Evolutionary conservation across 1,284 basidiomycete species (phyloP).

Genomic region (Microbotryum lychnidis-dioicae): DNA sequence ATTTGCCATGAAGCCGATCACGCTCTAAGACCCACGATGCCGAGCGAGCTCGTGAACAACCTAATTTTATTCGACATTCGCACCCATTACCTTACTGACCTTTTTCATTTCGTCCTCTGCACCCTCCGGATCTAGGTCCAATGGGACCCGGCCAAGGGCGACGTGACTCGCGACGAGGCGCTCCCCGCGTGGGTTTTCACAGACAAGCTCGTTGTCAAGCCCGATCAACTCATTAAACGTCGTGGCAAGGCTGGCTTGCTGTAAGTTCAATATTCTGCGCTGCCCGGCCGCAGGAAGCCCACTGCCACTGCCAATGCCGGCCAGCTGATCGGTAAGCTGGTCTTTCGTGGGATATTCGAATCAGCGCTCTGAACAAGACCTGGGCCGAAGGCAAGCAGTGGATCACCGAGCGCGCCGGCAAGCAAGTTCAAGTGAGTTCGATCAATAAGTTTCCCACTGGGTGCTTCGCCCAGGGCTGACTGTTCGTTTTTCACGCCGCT

Average conservation of each 20-base stretch:
- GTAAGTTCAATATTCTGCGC: slow-evolving; percentile 23
- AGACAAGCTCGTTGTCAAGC: slow-evolving; percentile 41
- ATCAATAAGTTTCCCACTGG: neutral
- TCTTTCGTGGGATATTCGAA: too few species aligned
- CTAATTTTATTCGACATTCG: too few species aligned
- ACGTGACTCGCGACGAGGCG: slow-evolving; percentile 67
- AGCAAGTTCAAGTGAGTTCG: slow-evolving; percentile 68
- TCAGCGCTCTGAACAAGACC: slow-evolving; percentile 65
- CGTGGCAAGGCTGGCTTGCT: slow-evolving; percentile 96
- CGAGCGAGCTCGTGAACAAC: too few species aligned
- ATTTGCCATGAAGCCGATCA: neutral
- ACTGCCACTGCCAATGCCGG: neutral
- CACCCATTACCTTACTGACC: neutral
- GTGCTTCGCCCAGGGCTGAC: neutral
- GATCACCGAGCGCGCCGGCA: slow-evolving; percentile 84
- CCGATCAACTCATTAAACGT: slow-evolving; percentile 97
- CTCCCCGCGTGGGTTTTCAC: slow-evolving; percentile 78
- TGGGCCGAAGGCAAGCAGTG: slow-evolving; percentile 65
- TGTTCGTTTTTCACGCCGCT: neutral
- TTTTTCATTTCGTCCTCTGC: neutral
- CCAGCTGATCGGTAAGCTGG: too few species aligned
- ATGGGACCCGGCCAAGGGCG: slow-evolving; percentile 75
- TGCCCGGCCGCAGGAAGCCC: neutral
- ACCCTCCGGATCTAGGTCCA: slow-evolving; percentile 44
- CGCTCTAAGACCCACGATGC: too few species aligned